Evolutionary conservation across 352 stramenopile species (phyloP), one percentile per base, ranked within the genome.

Genomic region (Thalassiosira hispida): DNA sequence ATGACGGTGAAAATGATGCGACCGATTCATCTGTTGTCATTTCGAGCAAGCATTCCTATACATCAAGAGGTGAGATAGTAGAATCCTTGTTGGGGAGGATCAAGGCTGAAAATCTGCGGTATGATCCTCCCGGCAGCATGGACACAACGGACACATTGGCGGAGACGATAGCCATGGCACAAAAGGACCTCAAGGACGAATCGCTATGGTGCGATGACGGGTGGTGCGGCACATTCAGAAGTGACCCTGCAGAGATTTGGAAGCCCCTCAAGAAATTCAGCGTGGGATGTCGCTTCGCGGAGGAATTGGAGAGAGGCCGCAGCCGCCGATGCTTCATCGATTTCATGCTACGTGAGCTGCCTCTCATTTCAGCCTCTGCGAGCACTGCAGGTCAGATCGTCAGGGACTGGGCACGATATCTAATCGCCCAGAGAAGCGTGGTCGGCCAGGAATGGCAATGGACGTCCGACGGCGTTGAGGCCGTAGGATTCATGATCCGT

Each of bases 271-370:
- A 55, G 46, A 20, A 55, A 25, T 25, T 55, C 46, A 25, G 46
- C 46, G 46, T 11, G 11, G 46, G 46, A 20, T 55, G 46, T 55
- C 46, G 46, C 11, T 55, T 55, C 46, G 46, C 3, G 46, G 46
- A 55, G n/a, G 46, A 55, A 20, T 11, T 55, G n/a, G 46, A 25
- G 22, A 3, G 46, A 11, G 46, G 46, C 11, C 46, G 46, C n/a
- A 55, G 46, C 46, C 46, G 46, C 3, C n/a, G 22, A 20, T 55
- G 46, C 46, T 55, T 55, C 46, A 25, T 55, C 3, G 46, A 55
- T 25, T 55, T 3, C 6, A 55, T 11, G 46, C 46, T 55, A 8
- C 46, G 46, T 11, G 46, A 55, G 46, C n/a, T 55, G 3, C 31
- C 31, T 38, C 31, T 38, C 3, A 38, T 38, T 38, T 38, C 31